Base-by-base conservation (phyloP, 2,329 filamentous ascomycete genomes). In the Diplodia sapinea region DNA sequence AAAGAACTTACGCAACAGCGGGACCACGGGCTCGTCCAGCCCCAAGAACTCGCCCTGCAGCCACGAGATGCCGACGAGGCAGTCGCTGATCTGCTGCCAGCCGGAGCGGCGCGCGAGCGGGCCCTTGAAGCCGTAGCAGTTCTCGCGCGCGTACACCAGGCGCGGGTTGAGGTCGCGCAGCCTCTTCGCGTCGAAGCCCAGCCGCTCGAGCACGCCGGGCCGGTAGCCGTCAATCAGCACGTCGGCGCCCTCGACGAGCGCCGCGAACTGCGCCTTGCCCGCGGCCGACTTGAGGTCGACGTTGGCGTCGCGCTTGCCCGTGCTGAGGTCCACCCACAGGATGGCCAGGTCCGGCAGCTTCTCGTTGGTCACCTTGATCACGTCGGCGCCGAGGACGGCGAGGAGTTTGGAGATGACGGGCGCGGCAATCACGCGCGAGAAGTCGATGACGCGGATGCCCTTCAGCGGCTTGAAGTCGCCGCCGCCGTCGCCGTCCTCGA, bases 121-220 rank as follows among this genome's bases (percentile, higher is more conserved):
- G 0, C 84, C 84, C 61, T 84, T 71, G 78, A 80, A 85, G 0
- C 85, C 84, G 69, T 85, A 87, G 72, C 83, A 86, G 70, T 86
- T 85, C 74, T 85, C 84, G 3, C 81, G 74, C 3, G 82, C 80
- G 54, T 84, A 80, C 20, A 86, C 77, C n/a, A 68, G 29, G 4
- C 13, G 49, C 38, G 38, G 33, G 15, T 68, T 68, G 26, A 85
- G 76, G 0, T 82, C 83, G 26, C 78, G 73, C 33, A 84, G 73
- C 1, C 77, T 80, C 3, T 80, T 73, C 0, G 75, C 73, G 0
- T 79, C 78, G 68, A 85, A 83, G 0, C 83, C 84, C 31, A 80
- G 79, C 66, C 81, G 81, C 17, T 83, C 81, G 63, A 86, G 74
- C 1, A 81, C 81, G 0, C 79, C 79, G 0, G 83, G 84, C 3